These are phyloP conservation scores for Trichosporon sp. DNA, from an alignment of 1,284 basidiomycete genomes.

Conservation along the genomic window DNA sequence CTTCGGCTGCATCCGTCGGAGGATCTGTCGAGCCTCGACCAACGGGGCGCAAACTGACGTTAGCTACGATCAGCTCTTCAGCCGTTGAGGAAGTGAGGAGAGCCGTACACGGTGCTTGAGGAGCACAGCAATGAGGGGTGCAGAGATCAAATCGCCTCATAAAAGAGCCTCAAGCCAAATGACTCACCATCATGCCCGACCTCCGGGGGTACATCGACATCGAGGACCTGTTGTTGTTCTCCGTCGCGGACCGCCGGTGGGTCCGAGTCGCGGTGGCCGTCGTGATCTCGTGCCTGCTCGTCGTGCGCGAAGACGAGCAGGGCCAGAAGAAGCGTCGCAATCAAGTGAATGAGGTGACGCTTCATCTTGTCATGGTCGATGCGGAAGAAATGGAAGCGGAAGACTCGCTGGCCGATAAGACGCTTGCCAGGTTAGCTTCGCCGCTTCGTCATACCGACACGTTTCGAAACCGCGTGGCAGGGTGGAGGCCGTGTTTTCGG, in stretches of 20 bases:
- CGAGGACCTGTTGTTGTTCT: neutral
- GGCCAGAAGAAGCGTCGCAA: neutral
- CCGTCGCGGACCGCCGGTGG: neutral
- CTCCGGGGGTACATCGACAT: neutral
- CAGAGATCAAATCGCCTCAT: too few relatives aligned
- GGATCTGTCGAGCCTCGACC: conserved; percentile 28
- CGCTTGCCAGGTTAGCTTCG: neutral
- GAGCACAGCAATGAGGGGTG: too few relatives aligned
- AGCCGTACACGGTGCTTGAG: too few relatives aligned
- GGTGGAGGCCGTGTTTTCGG: neutral
- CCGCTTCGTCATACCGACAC: neutral
- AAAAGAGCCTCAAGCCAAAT: neutral
- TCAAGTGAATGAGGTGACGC: neutral
- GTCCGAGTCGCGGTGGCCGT: neutral
- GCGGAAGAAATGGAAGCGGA: neutral
- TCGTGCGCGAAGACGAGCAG: neutral
- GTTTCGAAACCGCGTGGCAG: neutral
- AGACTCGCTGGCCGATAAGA: neutral
- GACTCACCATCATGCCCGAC: neutral
- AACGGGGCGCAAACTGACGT: conserved; percentile 28
- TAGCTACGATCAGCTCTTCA: neutral
- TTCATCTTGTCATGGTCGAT: conserved; percentile 3
- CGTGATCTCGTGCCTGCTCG: neutral
- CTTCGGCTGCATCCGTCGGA: conserved; percentile 27
- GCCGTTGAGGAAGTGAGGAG: too few relatives aligned